Evolutionary conservation across 768 basidiomycete species (phyloP).

Genomic region (Lanmaoa pseudosensibilis): DNA sequence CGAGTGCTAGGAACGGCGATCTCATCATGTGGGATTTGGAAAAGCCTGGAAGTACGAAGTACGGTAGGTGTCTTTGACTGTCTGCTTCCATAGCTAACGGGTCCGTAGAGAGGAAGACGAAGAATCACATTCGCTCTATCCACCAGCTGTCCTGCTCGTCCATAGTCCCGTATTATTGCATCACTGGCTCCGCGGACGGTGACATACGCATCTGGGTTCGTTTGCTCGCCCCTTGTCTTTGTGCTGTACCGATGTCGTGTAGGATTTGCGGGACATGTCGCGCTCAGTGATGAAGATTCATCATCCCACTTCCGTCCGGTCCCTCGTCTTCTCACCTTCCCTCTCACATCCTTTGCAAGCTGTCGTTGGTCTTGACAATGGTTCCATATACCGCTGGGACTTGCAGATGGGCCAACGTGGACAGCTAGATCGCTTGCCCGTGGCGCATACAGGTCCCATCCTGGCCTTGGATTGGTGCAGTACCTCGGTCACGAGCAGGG

Average conservation of each 20-base stretch:
- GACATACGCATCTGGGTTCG: conserved; percentile 79
- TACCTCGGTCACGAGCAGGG: conserved; percentile 25
- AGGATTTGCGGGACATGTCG: conserved; percentile 75
- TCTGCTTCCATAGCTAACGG: conserved; percentile 14
- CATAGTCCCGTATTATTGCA: conserved; percentile 68
- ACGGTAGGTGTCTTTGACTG: conserved; percentile 46
- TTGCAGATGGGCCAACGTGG: conserved; percentile 75
- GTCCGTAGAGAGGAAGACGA: conserved; percentile 59
- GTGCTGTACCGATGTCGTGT: conserved; percentile 2
- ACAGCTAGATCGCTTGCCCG: conserved; percentile 65
- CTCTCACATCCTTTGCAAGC: conserved; percentile 66
- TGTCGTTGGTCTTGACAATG: conserved; percentile 67
- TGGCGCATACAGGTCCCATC: conserved; percentile 73
- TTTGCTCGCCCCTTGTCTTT: neutral
- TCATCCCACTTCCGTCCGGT: conserved; percentile 67
- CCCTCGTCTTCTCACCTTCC: conserved; percentile 69
- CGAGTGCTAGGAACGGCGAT: conserved; percentile 79
- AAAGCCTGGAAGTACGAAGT: conserved; percentile 64
- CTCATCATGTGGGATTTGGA: conserved; percentile 82
- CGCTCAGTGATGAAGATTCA: conserved; percentile 70
- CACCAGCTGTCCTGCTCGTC: conserved; percentile 67
- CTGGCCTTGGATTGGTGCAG: conserved; percentile 73
- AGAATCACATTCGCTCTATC: conserved; percentile 72
- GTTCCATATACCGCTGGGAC: conserved; percentile 77
- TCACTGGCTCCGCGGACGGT: conserved; percentile 80